Base-by-base conservation (phyloP, 1,139 yeast genomes). In the Taphrina confusa region DNA sequence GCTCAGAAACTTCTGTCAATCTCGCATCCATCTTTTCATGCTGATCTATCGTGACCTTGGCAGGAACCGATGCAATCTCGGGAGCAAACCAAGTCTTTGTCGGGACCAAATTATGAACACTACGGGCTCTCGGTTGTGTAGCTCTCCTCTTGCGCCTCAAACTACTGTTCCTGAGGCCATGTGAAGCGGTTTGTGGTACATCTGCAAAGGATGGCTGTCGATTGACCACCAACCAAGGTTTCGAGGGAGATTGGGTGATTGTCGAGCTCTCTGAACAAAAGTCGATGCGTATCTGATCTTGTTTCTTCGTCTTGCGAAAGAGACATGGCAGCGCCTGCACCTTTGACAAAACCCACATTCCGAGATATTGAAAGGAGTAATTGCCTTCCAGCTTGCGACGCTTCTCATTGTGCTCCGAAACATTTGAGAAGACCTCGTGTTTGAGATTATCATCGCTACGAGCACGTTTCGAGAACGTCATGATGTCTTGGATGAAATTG, bases 281-380 rank as follows among this genome's bases (percentile, higher is more conserved):
- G n/a, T 37, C 42, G 5, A 37, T 37, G 8, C 25, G 9, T 18
- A 25, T 37, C 23, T 22, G 6, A 9, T 22, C 42, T 11, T 37
- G 8, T 25, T 37, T 37, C 27, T 37, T 37, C 42, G 18, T 25
- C 4, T 18, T 16, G 25, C n/a, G 25, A 4, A 25, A 37, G 25
- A 37, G 20, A n/a, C 25, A 37, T 6, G 42, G 25, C 11, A 37
- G 25, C 1, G 42, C 20, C 42, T 22, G 42, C 42, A 37, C 9
- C 11, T 37, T 37, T 18, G 42, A 37, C 42, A 22, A 37, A 25
- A 37, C 18, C 42, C 42, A 37, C 9, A 18, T 22, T 25, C 42
- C 8, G n/a, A 37, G 42, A 9, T 22, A 22, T 18, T 37, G 42
- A 37, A 37, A 37, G 42, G 42, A 37, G 42, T 37, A 37, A 37